Evolutionary conservation across 352 stramenopile species (phyloP).

Genomic region (Globisporangium irregulare): DNA sequence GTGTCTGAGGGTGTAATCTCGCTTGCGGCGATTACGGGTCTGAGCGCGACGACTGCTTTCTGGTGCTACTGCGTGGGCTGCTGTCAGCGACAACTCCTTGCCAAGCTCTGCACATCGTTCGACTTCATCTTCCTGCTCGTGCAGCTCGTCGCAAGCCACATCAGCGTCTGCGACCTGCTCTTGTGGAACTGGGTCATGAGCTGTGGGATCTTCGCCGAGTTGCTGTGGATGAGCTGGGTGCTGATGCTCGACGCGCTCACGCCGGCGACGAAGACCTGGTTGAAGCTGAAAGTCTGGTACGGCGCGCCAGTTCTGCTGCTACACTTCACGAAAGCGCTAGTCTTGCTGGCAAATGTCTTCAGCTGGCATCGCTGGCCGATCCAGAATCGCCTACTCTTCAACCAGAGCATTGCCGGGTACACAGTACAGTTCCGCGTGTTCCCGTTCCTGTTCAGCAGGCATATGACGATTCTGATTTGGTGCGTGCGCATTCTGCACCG

Average conservation of each 20-base stretch:
- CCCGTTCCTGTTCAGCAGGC: conserved; percentile 11
- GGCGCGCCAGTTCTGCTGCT: neutral
- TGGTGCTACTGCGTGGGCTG: neutral
- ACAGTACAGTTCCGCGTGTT: neutral
- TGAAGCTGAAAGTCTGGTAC: neutral
- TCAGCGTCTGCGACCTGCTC: neutral
- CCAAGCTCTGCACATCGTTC: conserved; percentile 17
- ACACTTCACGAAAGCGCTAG: neutral
- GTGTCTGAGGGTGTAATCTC: neutral
- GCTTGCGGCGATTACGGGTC: neutral
- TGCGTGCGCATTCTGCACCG: conserved; percentile 10
- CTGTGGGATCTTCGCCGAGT: neutral
- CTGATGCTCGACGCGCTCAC: conserved; percentile 10
- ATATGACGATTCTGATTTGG: conserved; percentile 4
- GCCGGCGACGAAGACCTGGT: neutral
- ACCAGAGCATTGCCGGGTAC: neutral
- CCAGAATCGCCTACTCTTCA: neutral
- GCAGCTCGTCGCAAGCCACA: conserved; percentile 1
- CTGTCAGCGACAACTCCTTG: conserved; percentile 1
- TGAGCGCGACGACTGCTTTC: neutral
- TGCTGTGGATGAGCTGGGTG: conserved; percentile 7
- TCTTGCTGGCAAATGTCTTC: conserved; percentile 3
- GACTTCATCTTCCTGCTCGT: conserved; percentile 16
- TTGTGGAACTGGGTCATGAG: neutral
- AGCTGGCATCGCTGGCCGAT: neutral